Percentiles rank a stretch among this genome's conserved stretches.
Evolutionary conservation across 345 rosid species (phyloP).

Genomic region (Pistacia integerrima): DNA sequence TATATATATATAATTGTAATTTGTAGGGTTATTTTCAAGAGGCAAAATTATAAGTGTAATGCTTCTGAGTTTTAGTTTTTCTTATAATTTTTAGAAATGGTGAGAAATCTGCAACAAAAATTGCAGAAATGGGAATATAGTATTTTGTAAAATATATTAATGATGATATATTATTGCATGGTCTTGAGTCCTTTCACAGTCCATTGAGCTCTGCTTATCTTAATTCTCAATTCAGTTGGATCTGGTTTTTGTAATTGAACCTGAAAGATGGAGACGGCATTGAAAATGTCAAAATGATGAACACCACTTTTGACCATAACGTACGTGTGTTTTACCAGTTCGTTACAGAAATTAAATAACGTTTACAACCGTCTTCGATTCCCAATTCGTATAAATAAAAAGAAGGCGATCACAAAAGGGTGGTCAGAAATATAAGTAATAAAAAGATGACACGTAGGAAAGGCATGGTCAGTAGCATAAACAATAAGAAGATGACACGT

Average conservation of each 20-base stretch:
- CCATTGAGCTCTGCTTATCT: not conserved
- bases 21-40: not conserved
- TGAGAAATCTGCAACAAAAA: not conserved
- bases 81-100: too few relatives aligned
- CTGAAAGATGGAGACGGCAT: not conserved
- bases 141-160: not conserved
- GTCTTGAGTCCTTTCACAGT: too few relatives aligned
- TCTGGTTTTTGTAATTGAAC: too few relatives aligned
- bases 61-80: not conserved
- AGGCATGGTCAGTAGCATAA: not conserved
- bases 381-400: too few relatives aligned
- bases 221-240: not conserved
- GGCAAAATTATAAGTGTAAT: not conserved
- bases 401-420: too few relatives aligned
- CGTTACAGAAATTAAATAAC: too few relatives aligned
- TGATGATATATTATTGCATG: too few relatives aligned
- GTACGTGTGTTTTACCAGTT: too few relatives aligned
- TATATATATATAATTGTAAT: conserved; percentile 17
- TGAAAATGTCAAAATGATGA: too few relatives aligned
- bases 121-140: not conserved
- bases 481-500: conserved; percentile 23
- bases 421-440: not conserved
- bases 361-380: too few relatives aligned
- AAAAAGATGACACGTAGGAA: conserved; percentile 19
- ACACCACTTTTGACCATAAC: too few relatives aligned